These are phyloP conservation scores for Mentha longifolia DNA, from an alignment of 257 asterid species.

Conservation along the genomic window DNA sequence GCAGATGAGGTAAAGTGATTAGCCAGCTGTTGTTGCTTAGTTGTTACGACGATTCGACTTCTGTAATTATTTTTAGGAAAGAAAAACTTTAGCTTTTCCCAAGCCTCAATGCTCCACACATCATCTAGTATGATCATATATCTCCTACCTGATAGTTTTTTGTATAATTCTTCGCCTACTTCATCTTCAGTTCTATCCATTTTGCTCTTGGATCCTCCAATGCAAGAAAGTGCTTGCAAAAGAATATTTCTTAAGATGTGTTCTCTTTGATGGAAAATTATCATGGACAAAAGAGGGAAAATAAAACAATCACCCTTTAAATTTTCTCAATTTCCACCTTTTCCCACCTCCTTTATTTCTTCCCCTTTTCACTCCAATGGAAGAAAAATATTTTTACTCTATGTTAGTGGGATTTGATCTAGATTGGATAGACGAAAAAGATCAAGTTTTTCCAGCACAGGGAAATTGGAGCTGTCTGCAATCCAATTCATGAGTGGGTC, in stretches of 20 bases:
- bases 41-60: slow-evolving; percentile 23
- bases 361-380: no score
- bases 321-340: no score
- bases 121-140: background rate
- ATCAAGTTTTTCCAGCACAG: no score
- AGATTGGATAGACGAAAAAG: no score
- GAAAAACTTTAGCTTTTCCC: background rate
- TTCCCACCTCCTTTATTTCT: no score
- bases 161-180: background rate
- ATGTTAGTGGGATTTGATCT: no score
- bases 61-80: background rate
- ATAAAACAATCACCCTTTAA: no score
- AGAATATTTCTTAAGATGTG: background rate
- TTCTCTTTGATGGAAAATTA: no score
- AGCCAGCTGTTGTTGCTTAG: background rate
- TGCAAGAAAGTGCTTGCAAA: background rate
- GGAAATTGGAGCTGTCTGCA: no score
- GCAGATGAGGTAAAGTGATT: background rate
- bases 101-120: background rate
- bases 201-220: background rate
- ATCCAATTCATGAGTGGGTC: no score
- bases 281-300: no score
- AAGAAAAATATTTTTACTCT: no score
- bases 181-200: background rate
- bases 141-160: background rate